Base-by-base conservation (phyloP, 257 asterid genomes). In the Dorcoceras hygrometricum region DNA sequence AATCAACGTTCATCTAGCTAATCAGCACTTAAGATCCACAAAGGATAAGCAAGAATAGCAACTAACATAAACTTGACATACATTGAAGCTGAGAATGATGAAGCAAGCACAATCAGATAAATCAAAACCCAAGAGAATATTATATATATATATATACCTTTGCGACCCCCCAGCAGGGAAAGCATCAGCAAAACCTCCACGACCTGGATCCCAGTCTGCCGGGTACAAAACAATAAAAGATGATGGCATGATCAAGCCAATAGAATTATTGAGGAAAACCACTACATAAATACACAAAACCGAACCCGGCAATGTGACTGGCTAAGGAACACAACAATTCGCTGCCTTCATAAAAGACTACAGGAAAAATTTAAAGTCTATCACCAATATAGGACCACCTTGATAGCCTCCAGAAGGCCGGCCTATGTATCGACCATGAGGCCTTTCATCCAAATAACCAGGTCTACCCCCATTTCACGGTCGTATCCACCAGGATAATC, bases 171-270 rank as follows among this genome's bases (percentile, higher is more conserved):
- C 97, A 2, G 83, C 54, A 46, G 61, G 75, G 73, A 83, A 82
- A 51, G 84, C 77, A 76, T 90, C 97, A 65, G 74, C 71, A 69
- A 79, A 79, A 55, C 82, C 89, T 77, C 86, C 96, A 51, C 87
- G 94, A 39, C 85, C 95, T 46, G 93, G 81, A 69, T 84, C 97
- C 96, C 94, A 89, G 66, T 89, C 98, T 93, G 82, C 79, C 74
- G 59, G 65, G 56, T 28, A 56, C 23, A 64, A 50, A 9, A 59
- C 64, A 68, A 63, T 34, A 53, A 24, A 62, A 57, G 65, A 27
- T 56, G 5, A 58, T 32, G 28, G 25, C 63, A 66, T 46, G 19
- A 59, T 46, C 46, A 62, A 60, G 58, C 10, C 27, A 26, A 62
- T 27, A 63, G 29, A 34, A 32, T 66, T 48, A 20, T 39, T 62